Evolutionary conservation across 192 early-diverging fungal species (phyloP).

Genomic region (Neocallimastix lanati): DNA sequence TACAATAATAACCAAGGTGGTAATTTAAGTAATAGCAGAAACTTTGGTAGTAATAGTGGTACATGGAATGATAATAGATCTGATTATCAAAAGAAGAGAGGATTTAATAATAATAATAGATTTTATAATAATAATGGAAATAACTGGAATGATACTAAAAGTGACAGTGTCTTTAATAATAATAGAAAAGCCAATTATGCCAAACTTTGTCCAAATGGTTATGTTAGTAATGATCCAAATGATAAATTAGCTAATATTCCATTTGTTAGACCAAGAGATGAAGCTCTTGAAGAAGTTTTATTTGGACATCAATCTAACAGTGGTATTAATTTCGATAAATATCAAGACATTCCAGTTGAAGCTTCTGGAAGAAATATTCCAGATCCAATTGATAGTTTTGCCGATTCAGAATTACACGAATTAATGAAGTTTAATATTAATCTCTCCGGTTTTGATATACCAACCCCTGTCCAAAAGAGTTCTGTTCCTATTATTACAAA

Average conservation of each 20-base stretch:
- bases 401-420: conserved; percentile 51
- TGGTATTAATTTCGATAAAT: conserved; percentile 98
- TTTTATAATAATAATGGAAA: background rate
- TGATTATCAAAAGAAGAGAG: background rate
- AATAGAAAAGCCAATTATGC: background rate
- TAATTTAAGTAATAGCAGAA: background rate
- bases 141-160: background rate
- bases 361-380: conserved; percentile 38
- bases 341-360: conserved; percentile 95
- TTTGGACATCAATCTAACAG: conserved; percentile 58
- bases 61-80: background rate
- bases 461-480: conserved; percentile 92
- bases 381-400: conserved; percentile 39
- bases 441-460: conserved; percentile 65
- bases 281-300: conserved; percentile 59
- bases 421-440: conserved; percentile 80
- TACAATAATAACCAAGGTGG: background rate
- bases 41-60: background rate
- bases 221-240: background rate
- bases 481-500: conserved; percentile 57
- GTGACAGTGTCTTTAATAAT: background rate
- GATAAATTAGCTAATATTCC: background rate
- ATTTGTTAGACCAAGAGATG: conserved; percentile 47
- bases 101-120: background rate
- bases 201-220: background rate